Evolutionary conservation across 306 rosid genomes (phyloP), one percentile per base, ranked within the genome.

Genomic region (Prunus mira): DNA sequence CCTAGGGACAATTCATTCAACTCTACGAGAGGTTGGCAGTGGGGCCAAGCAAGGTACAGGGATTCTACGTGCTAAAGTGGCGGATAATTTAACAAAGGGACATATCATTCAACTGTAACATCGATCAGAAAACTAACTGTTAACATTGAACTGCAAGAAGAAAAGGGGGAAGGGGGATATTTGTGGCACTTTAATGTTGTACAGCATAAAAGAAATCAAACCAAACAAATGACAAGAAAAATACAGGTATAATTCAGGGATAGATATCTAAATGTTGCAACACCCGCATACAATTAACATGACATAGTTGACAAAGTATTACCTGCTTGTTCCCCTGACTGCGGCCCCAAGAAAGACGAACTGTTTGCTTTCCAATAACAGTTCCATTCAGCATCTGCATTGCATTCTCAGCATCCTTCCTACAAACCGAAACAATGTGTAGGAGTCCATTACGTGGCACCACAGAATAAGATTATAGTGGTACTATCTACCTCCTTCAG

Each of bases 291-390:
- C 19, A 45, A 56, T 20, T 72, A 14, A 72, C 5, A 38, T 45
- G 47, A 27, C 13, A 24, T 3, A 25, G 38, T 12, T 19, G 19
- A 15, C 54, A 18, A 18, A 4, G 13, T 32, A 85, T 79, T 84
- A 95, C 99, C 89, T 95, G 98, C 86, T 91, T 95, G 84, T 89
- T 86, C 61, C 92, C 97, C 38, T 97, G 96, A 66, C 92, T 95
- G 81, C 99, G 97, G 63, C 99, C 99, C 99, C 99, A 95, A 47
- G 98, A 92, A 78, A 95, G 99, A 55, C 99, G 97, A 79, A 95
- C 96, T 18, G 96, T 89, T 85, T 95, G 99, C 86, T 92, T 95
- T 71, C 99, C 99, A 62, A 95, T 92, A 52, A 90, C 84, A 2
- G 96, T 88, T 69, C 97, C 99, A 79, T 89, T 95, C 86, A 95